Evolutionary conservation across 2,329 filamentous ascomycete genomes (phyloP).

Genomic region (Fonsecaea monophora): DNA sequence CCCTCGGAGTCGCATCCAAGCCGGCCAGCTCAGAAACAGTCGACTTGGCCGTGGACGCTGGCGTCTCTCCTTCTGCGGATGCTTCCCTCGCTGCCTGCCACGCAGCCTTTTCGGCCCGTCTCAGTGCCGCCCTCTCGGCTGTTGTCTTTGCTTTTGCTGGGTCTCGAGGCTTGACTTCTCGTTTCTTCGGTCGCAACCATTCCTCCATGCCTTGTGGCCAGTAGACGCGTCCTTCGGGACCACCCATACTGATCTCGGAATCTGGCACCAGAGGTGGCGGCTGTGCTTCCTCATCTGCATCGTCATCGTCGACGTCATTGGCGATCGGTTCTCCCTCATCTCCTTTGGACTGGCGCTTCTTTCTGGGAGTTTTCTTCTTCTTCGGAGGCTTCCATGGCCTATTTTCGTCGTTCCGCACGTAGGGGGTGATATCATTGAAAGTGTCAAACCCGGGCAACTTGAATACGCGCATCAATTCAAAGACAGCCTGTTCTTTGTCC

Average conservation of each 20-base stretch:
- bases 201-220: conserved; percentile 91
- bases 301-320: conserved; percentile 46
- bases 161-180: conserved; percentile 62
- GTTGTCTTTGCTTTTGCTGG: conserved; percentile 44
- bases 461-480: conserved; percentile 89
- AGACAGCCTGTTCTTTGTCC: conserved; percentile 95
- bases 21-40: conserved; percentile 3
- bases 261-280: conserved; percentile 60
- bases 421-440: conserved; percentile 78
- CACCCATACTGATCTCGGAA: conserved; percentile 84
- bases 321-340: conserved; percentile 47
- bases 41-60: not conserved
- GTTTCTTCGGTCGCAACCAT: conserved; percentile 83
- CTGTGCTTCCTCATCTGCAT: conserved; percentile 53
- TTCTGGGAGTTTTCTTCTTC: conserved; percentile 49
- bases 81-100: conserved; percentile 38
- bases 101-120: conserved; percentile 41
- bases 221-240: conserved; percentile 79
- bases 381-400: conserved; percentile 59
- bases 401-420: conserved; percentile 78
- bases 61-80: conserved; percentile 8
- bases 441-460: conserved; percentile 79
- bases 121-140: conserved; percentile 43
- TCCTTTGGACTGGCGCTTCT: conserved; percentile 45
- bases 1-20: conserved; percentile 3